A percentile compares a stretch with the other conserved stretches of the same genome.
phyloP scores from a whole-genome alignment of 768 basidiomycete genomes.

The Termitomyces titanicus region DNA sequence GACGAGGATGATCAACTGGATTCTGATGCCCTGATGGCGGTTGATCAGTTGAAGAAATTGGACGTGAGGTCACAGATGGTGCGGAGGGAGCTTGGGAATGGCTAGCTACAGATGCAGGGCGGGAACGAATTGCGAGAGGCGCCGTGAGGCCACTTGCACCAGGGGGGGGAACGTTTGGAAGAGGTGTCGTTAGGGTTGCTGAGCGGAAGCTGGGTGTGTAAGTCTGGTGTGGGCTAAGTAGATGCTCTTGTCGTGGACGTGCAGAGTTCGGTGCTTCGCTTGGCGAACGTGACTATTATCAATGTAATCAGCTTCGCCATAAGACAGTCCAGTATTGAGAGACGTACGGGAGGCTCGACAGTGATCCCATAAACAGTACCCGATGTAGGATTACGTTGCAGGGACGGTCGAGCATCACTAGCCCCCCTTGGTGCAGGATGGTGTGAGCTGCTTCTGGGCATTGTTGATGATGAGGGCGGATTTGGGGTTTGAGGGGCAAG shows the following conservation, averaged over 20 bases:
- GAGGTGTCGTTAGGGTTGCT: background rate
- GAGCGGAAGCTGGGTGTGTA: conserved; percentile 6
- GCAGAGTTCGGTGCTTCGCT: conserved; percentile 13
- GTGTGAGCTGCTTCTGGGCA: conserved; percentile 1
- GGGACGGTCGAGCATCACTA: background rate
- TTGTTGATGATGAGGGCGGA: background rate
- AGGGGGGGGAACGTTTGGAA: background rate
- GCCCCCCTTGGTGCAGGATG: background rate
- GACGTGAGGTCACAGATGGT: background rate
- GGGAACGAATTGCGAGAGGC: background rate
- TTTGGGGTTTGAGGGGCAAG: conserved; percentile 6
- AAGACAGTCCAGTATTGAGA: background rate
- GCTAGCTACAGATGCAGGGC: conserved; percentile 5
- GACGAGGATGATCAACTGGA: background rate
- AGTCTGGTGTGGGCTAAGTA: conserved; percentile 12
- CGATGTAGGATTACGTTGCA: conserved; percentile 4
- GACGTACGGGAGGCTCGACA: conserved; percentile 19
- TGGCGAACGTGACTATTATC: conserved; percentile 16
- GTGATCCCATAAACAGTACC: conserved; percentile 15
- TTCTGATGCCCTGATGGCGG: conserved; percentile 1
- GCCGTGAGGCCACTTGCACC: background rate
- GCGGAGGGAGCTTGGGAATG: background rate
- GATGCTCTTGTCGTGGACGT: conserved; percentile 3
- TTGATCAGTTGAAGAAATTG: background rate
- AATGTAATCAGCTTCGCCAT: background rate